Evolutionary conservation across 371 early-diverging fungal genomes (phyloP), one percentile per base, ranked within the genome.

Genomic region (Sporodiniella umbellata): DNA sequence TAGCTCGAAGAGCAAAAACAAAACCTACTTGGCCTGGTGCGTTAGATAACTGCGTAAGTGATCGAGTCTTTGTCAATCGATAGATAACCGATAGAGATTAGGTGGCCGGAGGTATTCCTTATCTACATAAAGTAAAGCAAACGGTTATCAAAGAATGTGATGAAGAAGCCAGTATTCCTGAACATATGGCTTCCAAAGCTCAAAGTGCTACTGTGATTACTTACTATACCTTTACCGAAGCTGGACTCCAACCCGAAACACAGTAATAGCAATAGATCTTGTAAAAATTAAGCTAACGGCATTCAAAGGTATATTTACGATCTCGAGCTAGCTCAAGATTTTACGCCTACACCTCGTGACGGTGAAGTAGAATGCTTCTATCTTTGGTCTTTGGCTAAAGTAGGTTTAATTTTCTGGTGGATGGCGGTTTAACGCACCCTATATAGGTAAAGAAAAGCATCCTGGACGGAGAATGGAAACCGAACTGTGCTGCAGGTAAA

Each of bases 311-410:
- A 84, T 58, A 65, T 89, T 7, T 96, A 83, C 60, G 98, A 97
- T 56, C 58, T 98, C 4, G 82, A 87, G 49, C 52, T 95, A 8
- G 84, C 85, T 1, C 10, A 23, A 5, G 79, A 79, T 46, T 79
- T 87, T 48, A 48, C 43, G 18, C 96, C 96, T 10, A 59, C 42
- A 5, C 89, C 93, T 0, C 79, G 79, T 18, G 98, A 96, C 57
- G 95, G 92, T 7, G 98, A 98, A 66, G 96, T 94, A 4, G 83
- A 87, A n/a, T 68, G 70, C 26, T 98, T 95, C 50, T 79, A 83
- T 37, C 70, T 93, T 33, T 80, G 86, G 89, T 54, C 70, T 2
- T 60, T 93, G 50, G 81, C 85, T 15, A 78, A 92, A 60, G 83
- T 88, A 39, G 45, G 54, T 0, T 21, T 5, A 26, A 43, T 11